Base-by-base conservation (phyloP, 2,329 filamentous ascomycete genomes). In the Pezicula rhizophila region DNA sequence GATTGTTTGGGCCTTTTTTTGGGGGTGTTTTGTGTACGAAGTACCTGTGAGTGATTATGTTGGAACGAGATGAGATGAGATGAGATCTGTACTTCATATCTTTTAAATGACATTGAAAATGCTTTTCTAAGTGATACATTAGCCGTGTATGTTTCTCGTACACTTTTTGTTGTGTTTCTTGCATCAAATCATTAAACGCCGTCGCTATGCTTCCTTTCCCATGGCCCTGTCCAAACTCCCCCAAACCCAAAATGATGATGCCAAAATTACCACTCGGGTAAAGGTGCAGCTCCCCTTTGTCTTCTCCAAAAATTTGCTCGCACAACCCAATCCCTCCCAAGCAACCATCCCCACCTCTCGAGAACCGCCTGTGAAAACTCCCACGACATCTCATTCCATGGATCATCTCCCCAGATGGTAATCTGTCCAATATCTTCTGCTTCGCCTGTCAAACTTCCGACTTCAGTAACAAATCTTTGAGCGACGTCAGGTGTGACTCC, bases 351-450 rank as follows among this genome's bases (percentile, higher is more conserved):
- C 68, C 68, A 72, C 26, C 64, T 60, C 48, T 69, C 65, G 25
- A 71, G 56, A 2, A 69, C 59, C 8, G 56, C 52, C 20, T 64
- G 61, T n/a, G 68, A 71, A 42, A 71, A 67, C 49, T 72, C 69
- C 69, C 69, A 72, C 4, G 65, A 65, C 49, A 68, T 61, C 45
- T 70, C 69, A 48, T 70, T 68, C 5, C 69, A 55, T 37, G 67
- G 63, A 52, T 71, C 66, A 20, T 69, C 66, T 23, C 69, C 68
- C 69, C 69, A 71, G 41, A 71, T 65, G n/a, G 61, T 70, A 46
- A 71, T 49, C 46, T 70, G 68, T 7, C 64, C 66, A 6, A 59
- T 55, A 42, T 69, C 68, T 47, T 69, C 64, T 12, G 61, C 57
- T 10, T 68, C 64, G 20, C 61, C 63, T 10, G 60, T 62, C 40